Percentiles rank a stretch among this genome's conserved stretches.
Conservation (phyloP, 31 red algal genomes). For the Odonthalia washingtoniensis region DNA sequence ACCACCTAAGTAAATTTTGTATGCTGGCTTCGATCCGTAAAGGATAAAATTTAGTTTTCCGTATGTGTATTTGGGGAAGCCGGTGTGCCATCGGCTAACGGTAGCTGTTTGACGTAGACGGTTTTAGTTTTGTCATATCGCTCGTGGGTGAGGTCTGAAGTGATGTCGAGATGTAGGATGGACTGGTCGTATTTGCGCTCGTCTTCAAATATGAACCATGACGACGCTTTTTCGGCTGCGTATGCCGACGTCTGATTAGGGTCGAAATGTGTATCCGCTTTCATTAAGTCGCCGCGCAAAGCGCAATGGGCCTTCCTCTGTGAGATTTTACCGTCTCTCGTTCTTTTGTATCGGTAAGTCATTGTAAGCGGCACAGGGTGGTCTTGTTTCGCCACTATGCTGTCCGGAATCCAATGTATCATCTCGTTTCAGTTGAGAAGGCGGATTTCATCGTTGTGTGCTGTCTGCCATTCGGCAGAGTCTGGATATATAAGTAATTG, state of each 20-base stretch:
- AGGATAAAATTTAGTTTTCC: background rate
- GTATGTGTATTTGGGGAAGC: background rate
- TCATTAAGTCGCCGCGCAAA: constrained; percentile 43
- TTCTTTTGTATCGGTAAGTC: constrained; percentile 10
- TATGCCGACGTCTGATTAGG: constrained; percentile 21
- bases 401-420: background rate
- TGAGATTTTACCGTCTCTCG: background rate
- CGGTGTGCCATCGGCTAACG: constrained; percentile 16
- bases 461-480: background rate
- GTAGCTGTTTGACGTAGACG: constrained; percentile 14
- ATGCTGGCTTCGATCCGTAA: constrained; percentile 21
- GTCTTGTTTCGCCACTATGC: background rate
- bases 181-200: background rate
- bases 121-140: constrained; percentile 7
- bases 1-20: no score
- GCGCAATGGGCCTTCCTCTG: constrained; percentile 7
- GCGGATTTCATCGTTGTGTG: background rate
- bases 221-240: background rate
- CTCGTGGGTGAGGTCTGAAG: constrained; percentile 21
- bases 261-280: constrained; percentile 14
- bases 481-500: background rate
- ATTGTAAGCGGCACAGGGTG: constrained; percentile 20
- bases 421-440: background rate
- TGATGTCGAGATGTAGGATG: constrained; percentile 38
- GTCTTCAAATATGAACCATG: background rate